These are phyloP conservation scores for Emmonsia crescens DNA, from an alignment of 2,329 filamentous ascomycete genomes.

Conservation along the genomic window DNA sequence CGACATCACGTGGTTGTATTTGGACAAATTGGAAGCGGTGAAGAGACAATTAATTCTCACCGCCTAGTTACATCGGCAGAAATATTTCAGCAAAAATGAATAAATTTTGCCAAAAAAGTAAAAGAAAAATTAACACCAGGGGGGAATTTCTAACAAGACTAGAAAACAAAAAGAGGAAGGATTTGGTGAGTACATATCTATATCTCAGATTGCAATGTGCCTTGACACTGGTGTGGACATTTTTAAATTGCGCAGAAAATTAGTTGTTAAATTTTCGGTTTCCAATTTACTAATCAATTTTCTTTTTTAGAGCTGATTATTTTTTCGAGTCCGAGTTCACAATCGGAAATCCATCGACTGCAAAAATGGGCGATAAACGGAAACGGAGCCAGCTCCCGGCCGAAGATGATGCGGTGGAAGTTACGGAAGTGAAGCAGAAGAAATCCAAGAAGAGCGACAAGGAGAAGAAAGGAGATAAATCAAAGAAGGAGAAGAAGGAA, in stretches of 20 bases:
- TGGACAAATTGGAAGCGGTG: background rate
- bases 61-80: background rate
- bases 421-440: slow-evolving; percentile 11
- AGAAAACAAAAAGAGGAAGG: background rate
- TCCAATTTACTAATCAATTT: background rate
- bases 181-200: background rate
- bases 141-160: background rate
- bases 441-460: slow-evolving; percentile 6
- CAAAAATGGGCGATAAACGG: slow-evolving; percentile 14
- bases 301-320: background rate
- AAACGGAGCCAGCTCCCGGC: slow-evolving; percentile 9
- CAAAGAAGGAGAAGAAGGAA: slow-evolving; percentile 1
- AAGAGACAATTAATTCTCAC: background rate
- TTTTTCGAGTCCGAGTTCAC: background rate
- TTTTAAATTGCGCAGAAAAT: background rate
- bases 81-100: background rate
- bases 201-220: background rate
- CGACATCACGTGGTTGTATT: background rate
- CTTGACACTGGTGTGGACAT: background rate
- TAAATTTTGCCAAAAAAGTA: background rate
- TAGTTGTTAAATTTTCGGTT: background rate
- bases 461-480: background rate
- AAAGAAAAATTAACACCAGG: too few species aligned
- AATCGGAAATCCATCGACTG: background rate
- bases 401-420: slow-evolving; percentile 9